Percentiles rank a stretch among this genome's conserved stretches.
phyloP scores from a whole-genome alignment of 1,284 basidiomycete genomes.

The Cryptococcus sp. region DNA sequence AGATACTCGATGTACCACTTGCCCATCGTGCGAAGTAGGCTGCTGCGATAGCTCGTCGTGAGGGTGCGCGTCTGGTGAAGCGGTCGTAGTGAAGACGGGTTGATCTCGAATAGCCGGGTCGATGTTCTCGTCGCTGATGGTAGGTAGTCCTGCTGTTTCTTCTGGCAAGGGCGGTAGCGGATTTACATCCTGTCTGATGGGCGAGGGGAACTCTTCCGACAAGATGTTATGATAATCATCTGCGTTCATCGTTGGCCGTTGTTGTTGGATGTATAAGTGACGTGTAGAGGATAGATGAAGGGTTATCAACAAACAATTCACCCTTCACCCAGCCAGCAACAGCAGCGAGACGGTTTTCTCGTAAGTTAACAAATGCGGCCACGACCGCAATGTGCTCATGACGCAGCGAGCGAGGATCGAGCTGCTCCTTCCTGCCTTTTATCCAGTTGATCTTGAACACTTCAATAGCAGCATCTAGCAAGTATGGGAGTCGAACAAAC shows the following conservation, averaged over 20 bases:
- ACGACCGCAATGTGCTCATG: too few species aligned
- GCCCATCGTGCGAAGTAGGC: background rate
- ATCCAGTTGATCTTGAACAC: too few species aligned
- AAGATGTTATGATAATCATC: constrained; percentile 5
- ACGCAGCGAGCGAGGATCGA: too few species aligned
- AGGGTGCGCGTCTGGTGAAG: background rate
- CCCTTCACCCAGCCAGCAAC: too few species aligned
- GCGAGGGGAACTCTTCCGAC: constrained; percentile 7
- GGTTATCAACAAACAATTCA: too few species aligned
- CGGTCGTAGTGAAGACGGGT: background rate
- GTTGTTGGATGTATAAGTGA: background rate
- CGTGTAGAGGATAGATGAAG: background rate
- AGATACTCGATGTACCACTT: background rate
- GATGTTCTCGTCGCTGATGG: too few species aligned
- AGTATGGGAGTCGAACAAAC: constrained; percentile 43
- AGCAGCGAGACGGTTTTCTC: too few species aligned
- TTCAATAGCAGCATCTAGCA: background rate
- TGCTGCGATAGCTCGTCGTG: too few species aligned
- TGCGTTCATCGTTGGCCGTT: constrained; percentile 3
- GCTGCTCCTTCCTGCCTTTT: too few species aligned
- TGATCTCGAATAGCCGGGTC: background rate
- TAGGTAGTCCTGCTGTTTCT: background rate
- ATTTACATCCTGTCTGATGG: background rate
- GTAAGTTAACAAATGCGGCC: too few species aligned
- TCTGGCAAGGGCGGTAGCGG: background rate